phyloP scores from a whole-genome alignment of 495 filamentous ascomycete species.

The Hypoxylon rickii region DNA sequence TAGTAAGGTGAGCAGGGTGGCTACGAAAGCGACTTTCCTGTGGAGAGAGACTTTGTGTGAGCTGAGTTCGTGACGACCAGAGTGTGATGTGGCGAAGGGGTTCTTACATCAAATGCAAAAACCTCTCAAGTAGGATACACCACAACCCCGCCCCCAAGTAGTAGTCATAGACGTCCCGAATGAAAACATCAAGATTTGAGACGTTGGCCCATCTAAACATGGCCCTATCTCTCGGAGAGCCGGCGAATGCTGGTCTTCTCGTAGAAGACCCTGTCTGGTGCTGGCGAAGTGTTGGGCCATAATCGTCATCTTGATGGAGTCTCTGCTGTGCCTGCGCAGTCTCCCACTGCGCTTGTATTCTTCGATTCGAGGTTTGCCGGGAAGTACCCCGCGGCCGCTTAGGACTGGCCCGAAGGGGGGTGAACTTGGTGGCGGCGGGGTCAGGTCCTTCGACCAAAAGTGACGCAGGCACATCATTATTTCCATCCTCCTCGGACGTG shows the following conservation, averaged over 20 bases:
- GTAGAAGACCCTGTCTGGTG: constrained; percentile 20
- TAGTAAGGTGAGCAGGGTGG: constrained; percentile 82
- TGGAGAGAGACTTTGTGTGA: no score
- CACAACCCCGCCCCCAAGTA: constrained; percentile 84
- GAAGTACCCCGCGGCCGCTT: constrained; percentile 26
- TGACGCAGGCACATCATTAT: constrained; percentile 91
- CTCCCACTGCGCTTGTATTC: constrained; percentile 68
- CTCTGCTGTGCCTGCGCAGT: constrained; percentile 64
- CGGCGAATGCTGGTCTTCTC: constrained; percentile 48
- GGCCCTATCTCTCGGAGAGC: constrained; percentile 77
- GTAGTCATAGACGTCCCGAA: constrained; percentile 89
- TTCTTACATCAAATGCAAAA: constrained; percentile 74
- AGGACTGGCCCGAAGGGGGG: constrained; percentile 29
- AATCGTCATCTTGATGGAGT: constrained; percentile 55
- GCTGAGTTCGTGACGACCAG: constrained; percentile 23
- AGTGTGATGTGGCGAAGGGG: not conserved
- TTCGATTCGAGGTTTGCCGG: constrained; percentile 57
- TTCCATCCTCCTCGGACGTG: constrained; percentile 68
- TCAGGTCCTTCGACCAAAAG: constrained; percentile 72
- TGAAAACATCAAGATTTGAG: constrained; percentile 86
- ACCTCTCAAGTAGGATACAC: constrained; percentile 77
- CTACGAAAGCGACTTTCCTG: constrained; percentile 72
- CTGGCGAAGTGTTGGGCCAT: constrained; percentile 38
- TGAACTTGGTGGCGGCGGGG: constrained; percentile 39
- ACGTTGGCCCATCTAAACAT: constrained; percentile 97